These are phyloP conservation scores for Saccharomycopsis sp. DNA, from an alignment of 805 yeast genomes.

Conservation along the genomic window DNA sequence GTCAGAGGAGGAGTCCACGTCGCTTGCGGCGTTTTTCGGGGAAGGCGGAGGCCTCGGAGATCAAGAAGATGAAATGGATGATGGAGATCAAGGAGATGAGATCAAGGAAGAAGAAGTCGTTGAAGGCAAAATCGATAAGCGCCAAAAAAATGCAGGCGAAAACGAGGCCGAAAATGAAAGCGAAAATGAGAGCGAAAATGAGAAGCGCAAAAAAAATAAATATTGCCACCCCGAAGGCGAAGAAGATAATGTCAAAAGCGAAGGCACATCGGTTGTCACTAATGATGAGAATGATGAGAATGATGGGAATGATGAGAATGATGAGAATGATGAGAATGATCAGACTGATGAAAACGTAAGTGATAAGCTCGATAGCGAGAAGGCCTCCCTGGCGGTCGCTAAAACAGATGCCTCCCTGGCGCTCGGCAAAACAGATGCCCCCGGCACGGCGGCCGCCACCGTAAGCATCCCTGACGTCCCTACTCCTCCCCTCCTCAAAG, in stretches of 20 bases:
- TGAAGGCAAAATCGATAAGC: constrained; percentile 15
- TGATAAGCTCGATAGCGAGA: too few relatives aligned
- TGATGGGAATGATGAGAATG: constrained; percentile 18
- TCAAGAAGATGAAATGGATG: constrained; percentile 34
- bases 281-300: constrained; percentile 22
- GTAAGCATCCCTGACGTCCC: constrained; percentile 77
- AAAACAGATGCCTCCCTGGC: too few relatives aligned
- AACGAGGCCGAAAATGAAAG: constrained; percentile 19
- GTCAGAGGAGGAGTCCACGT: constrained; percentile 17
- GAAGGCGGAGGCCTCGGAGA: constrained; percentile 25
- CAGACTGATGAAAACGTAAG: too few relatives aligned
- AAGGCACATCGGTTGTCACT: too few relatives aligned
- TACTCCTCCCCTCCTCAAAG: constrained; percentile 55
- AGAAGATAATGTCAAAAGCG: constrained; percentile 6
- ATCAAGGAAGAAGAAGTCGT: constrained; percentile 16
- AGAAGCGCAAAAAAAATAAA: constrained; percentile 5
- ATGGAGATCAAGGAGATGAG: constrained; percentile 22
- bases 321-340: constrained; percentile 23
- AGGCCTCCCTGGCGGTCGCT: too few relatives aligned
- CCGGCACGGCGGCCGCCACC: constrained; percentile 24
- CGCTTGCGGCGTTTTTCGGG: constrained; percentile 35
- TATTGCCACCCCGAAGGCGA: constrained; percentile 6
- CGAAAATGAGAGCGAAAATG: constrained; percentile 21
- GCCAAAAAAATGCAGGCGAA: constrained; percentile 5
- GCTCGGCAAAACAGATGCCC: constrained; percentile 24